Evolutionary conservation across 1,284 basidiomycete genomes (phyloP), one percentile per base, ranked within the genome.

Genomic region (Cutaneotrichosporon sp.): DNA sequence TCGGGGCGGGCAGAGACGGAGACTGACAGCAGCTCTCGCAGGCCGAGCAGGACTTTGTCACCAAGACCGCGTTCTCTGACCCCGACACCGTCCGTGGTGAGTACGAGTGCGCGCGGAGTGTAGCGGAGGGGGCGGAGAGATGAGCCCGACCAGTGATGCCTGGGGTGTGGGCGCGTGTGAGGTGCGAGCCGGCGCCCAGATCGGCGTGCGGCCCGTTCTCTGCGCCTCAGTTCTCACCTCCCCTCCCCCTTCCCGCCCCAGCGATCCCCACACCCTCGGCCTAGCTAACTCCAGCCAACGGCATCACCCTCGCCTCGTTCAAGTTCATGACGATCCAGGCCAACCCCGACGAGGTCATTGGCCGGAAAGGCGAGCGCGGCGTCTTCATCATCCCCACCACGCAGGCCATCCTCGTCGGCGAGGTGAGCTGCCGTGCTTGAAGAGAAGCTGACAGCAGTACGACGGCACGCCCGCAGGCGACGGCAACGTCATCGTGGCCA

Each of bases 331-430:
- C 84, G 8, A 77, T 94, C 49, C 81, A 79, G 52, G 89, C 84
- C n/a, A 77, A 83, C 54, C 79, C 79, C 0, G 83, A 87, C 24
- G 87, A 83, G 69, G 82, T 95, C 56, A 89, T 94, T 70, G 87
- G 88, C 57, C 94, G 94, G 86, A 90, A 92, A 78, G 81, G 74
- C 71, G 46, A 84, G 29, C 87, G 92, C 76, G 95, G 95, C 2
- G 85, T 85, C 61, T 82, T 93, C 64, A 75, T 95, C 66, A 89
- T 92, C 62, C 92, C 92, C 84, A 97, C 94, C 27, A 90, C 85
- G 69, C 91, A 93, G 75, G 92, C 92, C 5, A 83, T 97, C 65
- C 84, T 98, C 61, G 87, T 98, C 25, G 85, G 87, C 14, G 87
- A 89, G 72, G 77, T 79, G 54, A 59, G 75, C n/a, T n/a, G n/a